phyloP scores from a whole-genome alignment of 805 yeast species.

The Wickerhamiella sergipiensis region DNA sequence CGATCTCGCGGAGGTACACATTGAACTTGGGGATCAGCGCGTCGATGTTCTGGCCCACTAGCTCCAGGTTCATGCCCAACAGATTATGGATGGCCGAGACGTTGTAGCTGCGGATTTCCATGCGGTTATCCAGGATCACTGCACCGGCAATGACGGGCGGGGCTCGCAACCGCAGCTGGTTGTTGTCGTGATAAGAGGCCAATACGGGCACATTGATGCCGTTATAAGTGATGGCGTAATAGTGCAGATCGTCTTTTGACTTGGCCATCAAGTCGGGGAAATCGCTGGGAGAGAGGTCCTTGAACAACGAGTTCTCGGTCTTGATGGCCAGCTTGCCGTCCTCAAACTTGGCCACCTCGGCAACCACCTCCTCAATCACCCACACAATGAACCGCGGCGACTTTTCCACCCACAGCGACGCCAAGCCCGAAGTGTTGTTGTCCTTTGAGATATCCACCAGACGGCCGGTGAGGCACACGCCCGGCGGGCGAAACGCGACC shows the following conservation, averaged over 20 bases:
- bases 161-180: conserved; percentile 3
- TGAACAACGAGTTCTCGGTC: conserved; percentile 36
- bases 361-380: conserved; percentile 66
- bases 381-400: conserved; percentile 59
- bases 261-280: background rate
- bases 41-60: conserved; percentile 9
- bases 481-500: background rate
- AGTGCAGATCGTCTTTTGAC: background rate
- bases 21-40: conserved; percentile 17
- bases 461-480: conserved; percentile 38
- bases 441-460: conserved; percentile 66
- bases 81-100: conserved; percentile 11
- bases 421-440: conserved; percentile 59
- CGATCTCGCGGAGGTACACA: conserved; percentile 29
- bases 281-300: conserved; percentile 22
- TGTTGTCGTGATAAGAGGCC: conserved; percentile 3
- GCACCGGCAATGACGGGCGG: conserved; percentile 9
- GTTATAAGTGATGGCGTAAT: background rate
- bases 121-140: conserved; percentile 27
- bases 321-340: conserved; percentile 29
- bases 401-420: conserved; percentile 77
- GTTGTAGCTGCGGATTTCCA: conserved; percentile 34
- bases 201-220: conserved; percentile 5
- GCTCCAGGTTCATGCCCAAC: conserved; percentile 9
- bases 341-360: conserved; percentile 29